Percentiles rank a stretch among this genome's conserved stretches.
Evolutionary conservation across 106 monocot genomes (phyloP).

Genomic region (Iris macrosiphon): DNA sequence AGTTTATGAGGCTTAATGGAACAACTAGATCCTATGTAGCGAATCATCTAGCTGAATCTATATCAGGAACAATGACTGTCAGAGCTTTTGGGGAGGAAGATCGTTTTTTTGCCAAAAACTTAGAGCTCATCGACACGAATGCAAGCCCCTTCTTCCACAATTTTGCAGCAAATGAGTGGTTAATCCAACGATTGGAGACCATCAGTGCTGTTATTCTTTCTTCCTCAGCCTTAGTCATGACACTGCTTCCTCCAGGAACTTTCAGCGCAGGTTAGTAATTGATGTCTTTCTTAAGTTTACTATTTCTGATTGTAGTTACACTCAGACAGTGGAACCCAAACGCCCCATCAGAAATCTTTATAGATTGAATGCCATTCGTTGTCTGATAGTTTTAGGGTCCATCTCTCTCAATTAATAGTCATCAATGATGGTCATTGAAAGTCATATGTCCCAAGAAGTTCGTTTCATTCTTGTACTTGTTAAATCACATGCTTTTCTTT

Average conservation of each 20-base stretch:
- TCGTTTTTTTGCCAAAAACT: constrained; percentile 45
- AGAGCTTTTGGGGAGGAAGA: constrained; percentile 78
- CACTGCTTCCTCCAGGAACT: constrained; percentile 64
- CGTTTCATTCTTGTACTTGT: no score
- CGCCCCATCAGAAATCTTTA: no score
- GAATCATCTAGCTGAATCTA: constrained; percentile 86
- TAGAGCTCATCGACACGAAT: constrained; percentile 62
- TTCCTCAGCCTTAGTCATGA: constrained; percentile 68
- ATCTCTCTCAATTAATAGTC: no score
- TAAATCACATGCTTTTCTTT: no score
- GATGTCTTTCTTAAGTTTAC: no score
- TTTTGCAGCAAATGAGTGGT: constrained; percentile 78
- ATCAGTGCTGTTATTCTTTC: constrained; percentile 83
- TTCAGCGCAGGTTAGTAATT: constrained; percentile 67
- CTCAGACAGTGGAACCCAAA: no score
- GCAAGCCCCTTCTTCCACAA: constrained; percentile 80
- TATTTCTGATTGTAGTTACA: no score
- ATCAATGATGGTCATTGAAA: no score
- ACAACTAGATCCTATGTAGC: constrained; percentile 86
- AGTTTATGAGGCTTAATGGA: constrained; percentile 96
- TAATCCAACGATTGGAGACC: constrained; percentile 70
- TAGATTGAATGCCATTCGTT: no score
- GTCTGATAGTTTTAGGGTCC: no score
- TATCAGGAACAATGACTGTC: constrained; percentile 70
- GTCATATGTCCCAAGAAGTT: no score